A percentile compares a stretch with the other conserved stretches of the same genome.
phyloP scores from a whole-genome alignment of 768 basidiomycete species.

The Macrolepiota albuminosa region DNA sequence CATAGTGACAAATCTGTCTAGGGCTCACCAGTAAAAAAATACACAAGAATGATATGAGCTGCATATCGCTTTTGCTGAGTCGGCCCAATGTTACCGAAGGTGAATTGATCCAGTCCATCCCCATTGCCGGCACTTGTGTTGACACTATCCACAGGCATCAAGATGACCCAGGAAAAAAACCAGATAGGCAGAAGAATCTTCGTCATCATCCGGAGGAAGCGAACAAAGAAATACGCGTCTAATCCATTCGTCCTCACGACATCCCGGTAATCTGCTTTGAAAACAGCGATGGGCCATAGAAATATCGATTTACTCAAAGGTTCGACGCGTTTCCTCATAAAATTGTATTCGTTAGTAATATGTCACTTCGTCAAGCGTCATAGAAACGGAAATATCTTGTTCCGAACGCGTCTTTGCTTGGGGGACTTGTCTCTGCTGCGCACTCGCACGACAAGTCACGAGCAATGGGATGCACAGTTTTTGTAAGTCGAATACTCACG shows the following conservation, averaged over 20 bases:
- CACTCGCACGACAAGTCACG: too few relatives aligned
- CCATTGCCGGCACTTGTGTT: slow-evolving; percentile 41
- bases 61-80: slow-evolving; percentile 56
- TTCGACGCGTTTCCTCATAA: slow-evolving; percentile 49
- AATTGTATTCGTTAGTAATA: slow-evolving; percentile 1
- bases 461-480: not conserved
- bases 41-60: slow-evolving; percentile 76
- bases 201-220: slow-evolving; percentile 82
- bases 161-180: slow-evolving; percentile 81
- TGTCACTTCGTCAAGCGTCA: not conserved
- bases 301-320: slow-evolving; percentile 48
- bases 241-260: slow-evolving; percentile 71
- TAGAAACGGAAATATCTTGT: not conserved
- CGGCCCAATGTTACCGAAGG: slow-evolving; percentile 70
- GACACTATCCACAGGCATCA: slow-evolving; percentile 71
- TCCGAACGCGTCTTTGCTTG: not conserved
- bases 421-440: too few relatives aligned
- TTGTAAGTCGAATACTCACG: slow-evolving; percentile 25
- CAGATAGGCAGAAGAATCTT: slow-evolving; percentile 86
- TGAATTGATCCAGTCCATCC: slow-evolving; percentile 63
- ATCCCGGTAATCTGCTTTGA: slow-evolving; percentile 52
- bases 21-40: slow-evolving; percentile 69
- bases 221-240: slow-evolving; percentile 92
- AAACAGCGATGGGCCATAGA: slow-evolving; percentile 65
- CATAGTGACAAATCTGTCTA: not conserved